Conservation (phyloP, 306 rosid genomes). For the Dryas octopetala region DNA sequence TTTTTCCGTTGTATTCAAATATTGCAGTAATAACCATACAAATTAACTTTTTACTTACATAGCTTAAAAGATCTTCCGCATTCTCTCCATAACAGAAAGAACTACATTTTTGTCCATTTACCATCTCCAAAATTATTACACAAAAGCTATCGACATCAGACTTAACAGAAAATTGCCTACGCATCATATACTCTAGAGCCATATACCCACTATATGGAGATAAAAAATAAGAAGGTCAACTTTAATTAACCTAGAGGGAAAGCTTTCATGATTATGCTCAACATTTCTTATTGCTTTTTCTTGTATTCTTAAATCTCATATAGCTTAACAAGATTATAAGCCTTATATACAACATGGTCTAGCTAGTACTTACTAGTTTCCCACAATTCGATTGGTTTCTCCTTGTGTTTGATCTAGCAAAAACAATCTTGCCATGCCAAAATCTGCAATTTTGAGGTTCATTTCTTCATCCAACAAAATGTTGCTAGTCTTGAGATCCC, state of each 20-base stretch:
- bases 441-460: no score
- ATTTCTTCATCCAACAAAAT: no score
- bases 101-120: not conserved
- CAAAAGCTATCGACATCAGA: conserved; percentile 1
- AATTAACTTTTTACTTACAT: not conserved
- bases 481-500: no score
- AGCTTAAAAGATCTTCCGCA: not conserved
- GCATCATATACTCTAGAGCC: not conserved
- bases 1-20: not conserved
- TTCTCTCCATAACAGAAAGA: not conserved
- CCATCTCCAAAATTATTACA: conserved; percentile 4
- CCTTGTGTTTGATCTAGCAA: no score
- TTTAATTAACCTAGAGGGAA: not conserved
- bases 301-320: no score
- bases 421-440: no score
- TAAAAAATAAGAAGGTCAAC: not conserved
- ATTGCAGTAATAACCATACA: no score
- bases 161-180: not conserved
- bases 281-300: no score
- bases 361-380: no score
- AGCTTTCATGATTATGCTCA: not conserved
- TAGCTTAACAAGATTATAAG: no score
- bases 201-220: not conserved
- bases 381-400: no score
- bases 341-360: no score